Base-by-base conservation (phyloP, 1,284 basidiomycete genomes). In the Microbotryum intermedium region DNA sequence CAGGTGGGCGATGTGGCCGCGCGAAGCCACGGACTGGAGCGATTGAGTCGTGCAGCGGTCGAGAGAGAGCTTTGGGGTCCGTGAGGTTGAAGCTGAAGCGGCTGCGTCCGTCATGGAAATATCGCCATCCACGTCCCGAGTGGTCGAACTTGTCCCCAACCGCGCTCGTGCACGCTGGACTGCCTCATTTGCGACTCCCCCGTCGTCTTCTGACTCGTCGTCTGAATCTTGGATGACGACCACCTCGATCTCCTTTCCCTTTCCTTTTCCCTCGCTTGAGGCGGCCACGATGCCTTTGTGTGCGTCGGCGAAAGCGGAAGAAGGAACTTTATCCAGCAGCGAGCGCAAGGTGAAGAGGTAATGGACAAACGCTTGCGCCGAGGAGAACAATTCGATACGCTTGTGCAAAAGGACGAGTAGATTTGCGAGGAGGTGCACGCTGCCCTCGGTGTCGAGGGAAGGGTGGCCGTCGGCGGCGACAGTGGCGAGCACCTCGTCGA, bases 341-440 rank as follows among this genome's bases (percentile, higher is more conserved):
- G 72, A 63, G 8, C 79, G 74, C 11, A 82, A 75, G 21, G 87
- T 76, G 7, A 74, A 72, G 25, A 88, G 72, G 63, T 86, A 86
- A 1, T 77, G 74, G 5, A 72, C 72, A n/a, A 87, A 71, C 2
- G 81, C 76, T 1, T 76, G 62, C 0, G 75, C 70, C 2, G 78
- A 73, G 7, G 85, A 46, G n/a, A 64, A 73, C 6, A 73, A 73
- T 10, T 76, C 64, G 69, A 85, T 82, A 55, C 82, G 79, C 4
- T 83, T 80, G 0, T 81, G 77, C 10, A 45, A 34, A 70, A 88
- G 84, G 7, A 80, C 78, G 46, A 81, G 73, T 6, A 88, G 74
- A 68, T 86, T 87, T 1, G 85, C 82, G 16, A 86, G 70, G 4
- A 88, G 77, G 65, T 88, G 80, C 25, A 65, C 49, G 80, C 72